Percentiles rank a stretch among this genome's conserved stretches.
phyloP scores from a whole-genome alignment of 1,139 yeast species.

The Lodderomyces pseudojiufengensis region DNA sequence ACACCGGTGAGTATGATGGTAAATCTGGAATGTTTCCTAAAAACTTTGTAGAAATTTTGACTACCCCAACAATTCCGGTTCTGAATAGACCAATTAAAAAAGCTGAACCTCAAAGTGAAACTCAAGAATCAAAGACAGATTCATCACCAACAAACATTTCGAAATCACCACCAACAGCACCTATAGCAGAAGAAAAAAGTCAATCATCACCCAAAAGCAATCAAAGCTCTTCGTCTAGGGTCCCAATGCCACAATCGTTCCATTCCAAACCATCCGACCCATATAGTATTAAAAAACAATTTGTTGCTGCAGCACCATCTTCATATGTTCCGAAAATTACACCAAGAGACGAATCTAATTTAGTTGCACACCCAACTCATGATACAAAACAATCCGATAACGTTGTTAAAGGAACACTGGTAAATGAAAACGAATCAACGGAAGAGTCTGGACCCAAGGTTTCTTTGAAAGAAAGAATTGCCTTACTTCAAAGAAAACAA shows the following conservation, averaged over 20 bases:
- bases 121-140: not conserved
- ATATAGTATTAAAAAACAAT: constrained; percentile 42
- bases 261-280: constrained; percentile 35
- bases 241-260: constrained; percentile 25
- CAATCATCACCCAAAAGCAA: too few relatives aligned
- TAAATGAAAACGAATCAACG: constrained; percentile 14
- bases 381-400: constrained; percentile 19
- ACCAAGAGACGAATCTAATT: constrained; percentile 39
- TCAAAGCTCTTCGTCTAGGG: too few relatives aligned
- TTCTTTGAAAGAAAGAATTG: constrained; percentile 84
- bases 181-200: too few relatives aligned
- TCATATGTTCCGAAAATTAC: constrained; percentile 43
- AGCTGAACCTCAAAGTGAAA: constrained; percentile 2
- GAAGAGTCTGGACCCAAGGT: constrained; percentile 65
- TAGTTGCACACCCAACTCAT: constrained; percentile 30
- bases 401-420: constrained; percentile 23
- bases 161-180: constrained; percentile 3
- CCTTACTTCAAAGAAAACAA: constrained; percentile 48
- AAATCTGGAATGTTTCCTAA: constrained; percentile 82
- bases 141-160: too few relatives aligned
- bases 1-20: constrained; percentile 59
- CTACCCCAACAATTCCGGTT: constrained; percentile 13
- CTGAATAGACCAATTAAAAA: constrained; percentile 13
- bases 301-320: constrained; percentile 40
- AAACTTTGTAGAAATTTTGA: constrained; percentile 61